Evolutionary conservation across 257 asterid species (phyloP).

Genomic region (Penstemon davidsonii): DNA sequence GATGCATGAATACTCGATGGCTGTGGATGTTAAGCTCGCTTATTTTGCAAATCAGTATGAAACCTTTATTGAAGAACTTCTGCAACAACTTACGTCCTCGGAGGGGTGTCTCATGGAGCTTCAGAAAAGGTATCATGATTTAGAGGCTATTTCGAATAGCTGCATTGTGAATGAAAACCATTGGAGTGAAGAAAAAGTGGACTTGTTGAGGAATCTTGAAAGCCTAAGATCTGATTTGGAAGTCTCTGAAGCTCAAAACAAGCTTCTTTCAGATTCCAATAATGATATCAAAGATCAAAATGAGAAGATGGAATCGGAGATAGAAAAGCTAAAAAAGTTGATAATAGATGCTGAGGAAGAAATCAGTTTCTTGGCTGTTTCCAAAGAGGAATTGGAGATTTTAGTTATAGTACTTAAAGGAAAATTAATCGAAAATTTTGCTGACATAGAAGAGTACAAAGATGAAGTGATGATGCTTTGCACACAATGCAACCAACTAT

Average conservation of each 20-base stretch:
- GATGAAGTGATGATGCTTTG: conserved; percentile 47
- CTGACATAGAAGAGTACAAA: conserved; percentile 41
- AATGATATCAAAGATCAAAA: conserved; percentile 35
- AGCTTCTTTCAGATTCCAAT: conserved; percentile 61
- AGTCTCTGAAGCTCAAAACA: conserved; percentile 45
- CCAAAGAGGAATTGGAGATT: conserved; percentile 70
- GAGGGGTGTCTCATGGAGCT: conserved; percentile 46
- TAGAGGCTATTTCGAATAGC: conserved; percentile 45
- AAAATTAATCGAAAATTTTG: conserved; percentile 54
- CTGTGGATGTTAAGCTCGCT: conserved; percentile 55
- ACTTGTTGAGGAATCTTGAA: conserved; percentile 38
- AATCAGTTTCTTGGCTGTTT: conserved; percentile 35
- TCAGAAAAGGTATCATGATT: conserved; percentile 43
- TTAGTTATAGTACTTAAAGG: conserved; percentile 46
- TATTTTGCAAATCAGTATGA: conserved; percentile 50
- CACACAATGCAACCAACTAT: conserved; percentile 51
- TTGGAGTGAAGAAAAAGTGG: conserved; percentile 46
- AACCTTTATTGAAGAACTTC: conserved; percentile 40
- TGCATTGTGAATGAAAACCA: conserved; percentile 47
- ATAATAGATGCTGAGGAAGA: conserved; percentile 56
- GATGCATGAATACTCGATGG: conserved; percentile 48
- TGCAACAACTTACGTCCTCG: conserved; percentile 43
- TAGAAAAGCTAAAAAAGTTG: conserved; percentile 36
- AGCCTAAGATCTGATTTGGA: conserved; percentile 58
- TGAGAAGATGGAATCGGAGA: conserved; percentile 46